These are phyloP conservation scores for Tolypocladium album DNA, from an alignment of 2,329 filamentous ascomycete genomes.

Conservation along the genomic window DNA sequence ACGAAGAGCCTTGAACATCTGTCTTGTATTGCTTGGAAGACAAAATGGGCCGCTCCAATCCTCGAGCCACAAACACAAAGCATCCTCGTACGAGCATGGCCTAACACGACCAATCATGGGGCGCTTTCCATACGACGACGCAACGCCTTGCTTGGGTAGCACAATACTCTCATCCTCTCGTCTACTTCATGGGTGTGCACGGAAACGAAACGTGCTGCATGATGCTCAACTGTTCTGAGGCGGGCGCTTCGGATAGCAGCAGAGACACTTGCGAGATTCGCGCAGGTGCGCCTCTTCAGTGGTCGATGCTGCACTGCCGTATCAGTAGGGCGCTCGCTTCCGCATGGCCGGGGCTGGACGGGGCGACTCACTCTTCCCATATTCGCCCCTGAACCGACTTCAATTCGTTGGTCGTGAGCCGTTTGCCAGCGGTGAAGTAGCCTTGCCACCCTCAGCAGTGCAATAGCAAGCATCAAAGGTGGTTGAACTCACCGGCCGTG, in stretches of 20 bases:
- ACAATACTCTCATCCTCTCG: background rate
- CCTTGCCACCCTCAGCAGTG: slow-evolving; percentile 26
- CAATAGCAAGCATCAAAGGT: background rate
- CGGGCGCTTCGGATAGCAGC: background rate
- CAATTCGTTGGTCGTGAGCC: slow-evolving; percentile 80
- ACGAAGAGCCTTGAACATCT: too few species aligned
- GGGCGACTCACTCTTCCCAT: slow-evolving; percentile 63
- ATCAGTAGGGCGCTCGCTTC: background rate
- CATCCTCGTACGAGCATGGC: background rate
- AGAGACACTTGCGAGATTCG: background rate
- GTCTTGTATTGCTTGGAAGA: too few species aligned
- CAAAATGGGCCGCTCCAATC: too few species aligned
- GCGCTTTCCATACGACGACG: too few species aligned
- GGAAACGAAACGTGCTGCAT: background rate
- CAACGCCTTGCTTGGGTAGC: too few species aligned
- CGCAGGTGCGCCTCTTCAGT: slow-evolving; percentile 14
- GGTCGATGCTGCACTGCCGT: slow-evolving; percentile 31
- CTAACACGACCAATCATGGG: too few species aligned
- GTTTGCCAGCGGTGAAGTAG: slow-evolving; percentile 78
- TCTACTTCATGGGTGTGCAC: background rate
- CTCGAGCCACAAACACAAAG: too few species aligned
- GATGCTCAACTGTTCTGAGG: background rate
- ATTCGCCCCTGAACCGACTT: slow-evolving; percentile 77
- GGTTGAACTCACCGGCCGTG: slow-evolving; percentile 60
- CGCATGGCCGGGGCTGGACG: background rate